phyloP scores from a whole-genome alignment of 2,329 filamentous ascomycete species.

The Fusarium globosum region DNA sequence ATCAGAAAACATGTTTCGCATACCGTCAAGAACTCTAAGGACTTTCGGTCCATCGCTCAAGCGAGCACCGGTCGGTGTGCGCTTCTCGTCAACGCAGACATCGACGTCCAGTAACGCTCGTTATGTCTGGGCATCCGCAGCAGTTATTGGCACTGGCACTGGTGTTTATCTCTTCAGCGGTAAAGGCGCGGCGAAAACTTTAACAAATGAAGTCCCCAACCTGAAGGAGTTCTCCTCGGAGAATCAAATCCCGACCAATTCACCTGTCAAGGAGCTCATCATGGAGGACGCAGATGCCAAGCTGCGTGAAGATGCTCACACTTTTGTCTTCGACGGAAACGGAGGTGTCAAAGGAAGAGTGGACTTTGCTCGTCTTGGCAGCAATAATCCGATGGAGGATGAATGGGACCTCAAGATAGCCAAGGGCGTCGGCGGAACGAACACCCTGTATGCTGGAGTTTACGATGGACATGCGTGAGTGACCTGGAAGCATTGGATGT shows the following conservation, averaged over 20 bases:
- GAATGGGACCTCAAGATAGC: slow-evolving; percentile 50
- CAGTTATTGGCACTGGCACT: slow-evolving; percentile 15
- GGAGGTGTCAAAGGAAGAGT: slow-evolving; percentile 46
- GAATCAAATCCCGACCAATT: slow-evolving; percentile 38
- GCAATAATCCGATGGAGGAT: slow-evolving; percentile 52
- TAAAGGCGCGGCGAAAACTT: not conserved
- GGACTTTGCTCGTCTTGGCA: slow-evolving; percentile 50
- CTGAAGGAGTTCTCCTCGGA: slow-evolving; percentile 32
- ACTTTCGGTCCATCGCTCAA: not conserved
- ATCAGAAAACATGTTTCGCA: slow-evolving; percentile 30
- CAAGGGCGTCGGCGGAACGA: slow-evolving; percentile 44
- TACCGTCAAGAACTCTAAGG: not conserved
- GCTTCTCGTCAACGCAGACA: slow-evolving; percentile 30
- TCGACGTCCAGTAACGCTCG: not conserved
- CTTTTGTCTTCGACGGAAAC: slow-evolving; percentile 46
- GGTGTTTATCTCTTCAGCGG: slow-evolving; percentile 19
- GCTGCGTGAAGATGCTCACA: slow-evolving; percentile 47
- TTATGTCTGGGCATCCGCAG: slow-evolving; percentile 17
- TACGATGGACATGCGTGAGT: slow-evolving; percentile 63
- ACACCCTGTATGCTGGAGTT: slow-evolving; percentile 52
- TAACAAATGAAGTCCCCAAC: slow-evolving; percentile 4
- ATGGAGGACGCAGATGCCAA: slow-evolving; percentile 47
- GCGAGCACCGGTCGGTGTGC: slow-evolving; percentile 1
- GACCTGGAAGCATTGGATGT: fast-evolving
- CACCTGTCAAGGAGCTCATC: slow-evolving; percentile 43